phyloP scores from a whole-genome alignment of 1,284 basidiomycete species.

The Rhodotorula mucilaginosa region DNA sequence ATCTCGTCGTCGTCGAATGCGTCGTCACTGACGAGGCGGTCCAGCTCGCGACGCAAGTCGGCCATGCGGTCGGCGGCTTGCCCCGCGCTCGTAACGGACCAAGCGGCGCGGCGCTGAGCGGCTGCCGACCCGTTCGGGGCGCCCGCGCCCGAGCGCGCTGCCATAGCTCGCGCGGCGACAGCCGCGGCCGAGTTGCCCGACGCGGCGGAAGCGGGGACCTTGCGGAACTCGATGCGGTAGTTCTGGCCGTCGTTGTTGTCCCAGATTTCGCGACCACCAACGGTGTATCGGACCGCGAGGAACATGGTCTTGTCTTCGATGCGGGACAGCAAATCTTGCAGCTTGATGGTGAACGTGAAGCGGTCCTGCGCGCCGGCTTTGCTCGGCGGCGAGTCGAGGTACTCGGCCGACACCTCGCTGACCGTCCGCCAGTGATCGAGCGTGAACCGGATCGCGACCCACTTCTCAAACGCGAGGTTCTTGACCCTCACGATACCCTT shows the following conservation, averaged over 20 bases:
- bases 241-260: slow-evolving; percentile 83
- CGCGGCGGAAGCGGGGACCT: slow-evolving; percentile 31
- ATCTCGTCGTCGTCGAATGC: slow-evolving; percentile 47
- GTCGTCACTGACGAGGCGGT: slow-evolving; percentile 53
- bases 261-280: slow-evolving; percentile 72
- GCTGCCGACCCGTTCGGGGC: slow-evolving; percentile 42
- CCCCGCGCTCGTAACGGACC: slow-evolving; percentile 50
- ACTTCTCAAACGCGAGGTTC: slow-evolving; percentile 84
- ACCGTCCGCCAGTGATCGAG: slow-evolving; percentile 94
- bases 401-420: slow-evolving; percentile 81
- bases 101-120: slow-evolving; percentile 39
- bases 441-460: slow-evolving; percentile 85
- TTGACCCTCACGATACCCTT: slow-evolving; percentile 73
- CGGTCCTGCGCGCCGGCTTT: slow-evolving; percentile 61
- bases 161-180: slow-evolving; percentile 21
- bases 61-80: slow-evolving; percentile 48
- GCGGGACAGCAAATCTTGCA: slow-evolving; percentile 55
- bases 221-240: slow-evolving; percentile 61
- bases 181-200: not conserved
- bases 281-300: slow-evolving; percentile 74
- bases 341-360: slow-evolving; percentile 56
- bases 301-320: slow-evolving; percentile 84
- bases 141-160: slow-evolving; percentile 38
- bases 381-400: slow-evolving; percentile 60
- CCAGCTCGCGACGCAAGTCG: slow-evolving; percentile 54